Conservation (phyloP, 1,284 basidiomycete genomes). For the Stygiomarasmius scandens region DNA sequence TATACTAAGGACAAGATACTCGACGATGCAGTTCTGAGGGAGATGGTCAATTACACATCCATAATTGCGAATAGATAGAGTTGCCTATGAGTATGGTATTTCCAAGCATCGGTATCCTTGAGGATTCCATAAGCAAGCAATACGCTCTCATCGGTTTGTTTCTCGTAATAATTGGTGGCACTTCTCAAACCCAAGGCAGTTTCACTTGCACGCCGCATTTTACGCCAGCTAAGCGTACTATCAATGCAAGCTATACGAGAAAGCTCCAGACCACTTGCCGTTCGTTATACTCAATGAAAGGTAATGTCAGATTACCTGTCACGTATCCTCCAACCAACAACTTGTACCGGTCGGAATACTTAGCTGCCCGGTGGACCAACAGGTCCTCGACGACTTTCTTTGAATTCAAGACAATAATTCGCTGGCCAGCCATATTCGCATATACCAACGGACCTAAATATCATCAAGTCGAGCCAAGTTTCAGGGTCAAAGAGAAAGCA, state of each 20-base stretch:
- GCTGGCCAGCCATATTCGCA: conserved; percentile 9
- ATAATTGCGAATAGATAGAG: background rate
- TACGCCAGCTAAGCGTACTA: conserved; percentile 8
- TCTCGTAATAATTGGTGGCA: conserved; percentile 3
- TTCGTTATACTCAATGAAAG: background rate
- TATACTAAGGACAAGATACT: background rate
- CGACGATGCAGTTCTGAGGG: background rate
- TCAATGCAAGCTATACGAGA: too few species aligned
- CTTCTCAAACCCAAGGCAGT: conserved; percentile 2
- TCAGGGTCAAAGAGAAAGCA: background rate
- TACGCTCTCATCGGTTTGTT: conserved; percentile 6
- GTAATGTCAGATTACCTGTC: background rate
- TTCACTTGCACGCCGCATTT: conserved; percentile 12
- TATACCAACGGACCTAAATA: conserved; percentile 11
- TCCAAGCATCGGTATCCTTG: background rate
- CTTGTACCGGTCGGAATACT: conserved; percentile 9
- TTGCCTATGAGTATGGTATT: conserved; percentile 3
- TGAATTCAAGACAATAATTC: conserved; percentile 13
- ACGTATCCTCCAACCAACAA: conserved; percentile 5
- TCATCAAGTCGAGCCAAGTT: background rate
- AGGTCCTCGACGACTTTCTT: conserved; percentile 10
- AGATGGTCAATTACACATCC: background rate
- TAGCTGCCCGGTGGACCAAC: conserved; percentile 13
- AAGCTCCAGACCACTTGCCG: too few species aligned
- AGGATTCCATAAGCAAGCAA: conserved; percentile 5